phyloP scores from a whole-genome alignment of 345 rosid species.

The Boechera stricta region DNA sequence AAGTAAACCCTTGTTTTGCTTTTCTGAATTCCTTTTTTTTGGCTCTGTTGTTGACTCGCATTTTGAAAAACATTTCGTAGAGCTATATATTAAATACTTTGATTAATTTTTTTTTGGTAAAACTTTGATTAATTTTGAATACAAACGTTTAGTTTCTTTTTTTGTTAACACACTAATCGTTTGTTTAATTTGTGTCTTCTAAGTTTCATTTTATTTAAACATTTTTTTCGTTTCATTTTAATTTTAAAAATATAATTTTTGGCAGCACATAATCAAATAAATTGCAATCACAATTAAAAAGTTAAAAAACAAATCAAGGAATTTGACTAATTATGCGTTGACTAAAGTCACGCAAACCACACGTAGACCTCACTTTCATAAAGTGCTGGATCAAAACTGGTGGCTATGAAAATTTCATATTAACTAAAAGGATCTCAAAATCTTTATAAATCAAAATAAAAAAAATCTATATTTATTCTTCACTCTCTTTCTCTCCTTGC shows the following conservation, averaged over 20 bases:
- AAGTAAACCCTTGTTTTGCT: not conserved
- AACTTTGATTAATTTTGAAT: not conserved
- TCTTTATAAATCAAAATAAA: not conserved
- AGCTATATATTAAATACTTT: not conserved
- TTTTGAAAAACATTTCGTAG: too few relatives aligned
- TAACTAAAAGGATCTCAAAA: not conserved
- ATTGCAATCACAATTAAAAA: constrained; percentile 3
- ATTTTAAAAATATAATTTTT: not conserved
- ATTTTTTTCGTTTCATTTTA: not conserved
- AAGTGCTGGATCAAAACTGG: constrained; percentile 42
- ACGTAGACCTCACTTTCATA: constrained; percentile 20
- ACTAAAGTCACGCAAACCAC: not conserved
- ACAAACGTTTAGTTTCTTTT: not conserved
- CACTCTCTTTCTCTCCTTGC: constrained; percentile 38
- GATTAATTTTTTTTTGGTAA: not conserved
- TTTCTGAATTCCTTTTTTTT: not conserved
- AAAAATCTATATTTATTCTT: not conserved
- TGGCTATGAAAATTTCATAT: constrained; percentile 26
- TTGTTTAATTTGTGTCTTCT: not conserved
- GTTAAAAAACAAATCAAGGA: not conserved
- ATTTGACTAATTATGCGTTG: constrained; percentile 25
- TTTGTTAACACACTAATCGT: not conserved
- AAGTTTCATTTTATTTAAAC: not conserved
- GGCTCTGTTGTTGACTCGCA: not conserved
- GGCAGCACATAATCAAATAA: not conserved